phyloP scores from a whole-genome alignment of 306 rosid genomes.

The Vicia faba region DNA sequence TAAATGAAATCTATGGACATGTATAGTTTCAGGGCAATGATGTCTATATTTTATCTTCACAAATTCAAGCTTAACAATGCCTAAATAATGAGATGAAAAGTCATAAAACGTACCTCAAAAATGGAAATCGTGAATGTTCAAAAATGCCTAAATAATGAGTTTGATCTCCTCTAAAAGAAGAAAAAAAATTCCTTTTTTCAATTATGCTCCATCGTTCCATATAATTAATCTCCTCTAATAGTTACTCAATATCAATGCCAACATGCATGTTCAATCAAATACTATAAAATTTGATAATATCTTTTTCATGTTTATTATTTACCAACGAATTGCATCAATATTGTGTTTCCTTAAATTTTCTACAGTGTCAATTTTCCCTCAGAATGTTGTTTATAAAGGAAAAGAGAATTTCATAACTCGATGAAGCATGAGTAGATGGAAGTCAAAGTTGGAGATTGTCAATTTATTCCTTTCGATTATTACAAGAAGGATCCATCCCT shows the following conservation, averaged over 20 bases:
- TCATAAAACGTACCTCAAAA: no score
- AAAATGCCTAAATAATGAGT: no score
- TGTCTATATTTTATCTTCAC: no score
- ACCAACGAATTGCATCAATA: slow-evolving; percentile 3
- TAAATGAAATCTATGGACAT: no score
- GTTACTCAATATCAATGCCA: slow-evolving; percentile 6
- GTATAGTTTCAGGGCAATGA: no score
- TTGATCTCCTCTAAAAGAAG: no score
- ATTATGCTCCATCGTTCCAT: no score
- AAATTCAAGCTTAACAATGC: no score
- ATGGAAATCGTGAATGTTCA: no score
- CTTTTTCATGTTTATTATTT: slow-evolving; percentile 3
- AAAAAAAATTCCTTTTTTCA: no score
- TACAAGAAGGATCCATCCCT: slow-evolving; percentile 34
- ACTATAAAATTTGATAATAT: background rate
- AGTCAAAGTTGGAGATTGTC: slow-evolving; percentile 36
- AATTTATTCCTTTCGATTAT: slow-evolving; percentile 33
- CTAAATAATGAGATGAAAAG: no score
- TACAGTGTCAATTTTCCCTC: slow-evolving; percentile 21
- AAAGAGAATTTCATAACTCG: slow-evolving; percentile 32
- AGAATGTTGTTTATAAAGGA: slow-evolving; percentile 23
- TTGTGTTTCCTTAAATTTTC: slow-evolving; percentile 38
- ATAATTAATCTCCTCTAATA: no score
- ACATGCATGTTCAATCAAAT: slow-evolving; percentile 4
- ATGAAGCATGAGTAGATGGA: slow-evolving; percentile 47